phyloP scores from a whole-genome alignment of 805 yeast species.

The Kodamaea fukazawae region DNA sequence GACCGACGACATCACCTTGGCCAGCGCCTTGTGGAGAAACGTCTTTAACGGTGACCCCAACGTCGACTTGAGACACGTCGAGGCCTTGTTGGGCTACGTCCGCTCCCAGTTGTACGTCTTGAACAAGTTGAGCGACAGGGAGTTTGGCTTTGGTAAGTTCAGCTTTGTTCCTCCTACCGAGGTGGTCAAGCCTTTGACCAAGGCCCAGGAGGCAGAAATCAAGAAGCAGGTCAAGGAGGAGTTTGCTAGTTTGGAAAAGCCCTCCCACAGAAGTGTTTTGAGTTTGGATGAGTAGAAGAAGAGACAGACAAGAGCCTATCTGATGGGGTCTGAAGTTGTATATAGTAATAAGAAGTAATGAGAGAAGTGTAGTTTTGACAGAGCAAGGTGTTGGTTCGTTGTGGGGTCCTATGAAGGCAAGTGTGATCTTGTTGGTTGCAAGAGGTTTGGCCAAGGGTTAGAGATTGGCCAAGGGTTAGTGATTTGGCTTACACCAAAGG shows the following conservation, averaged over 20 bases:
- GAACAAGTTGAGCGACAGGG: slow-evolving; percentile 82
- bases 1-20: slow-evolving; percentile 74
- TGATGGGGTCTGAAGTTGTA: not conserved
- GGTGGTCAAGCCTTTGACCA: slow-evolving; percentile 68
- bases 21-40: slow-evolving; percentile 86
- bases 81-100: slow-evolving; percentile 84
- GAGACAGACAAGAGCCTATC: not conserved
- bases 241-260: slow-evolving; percentile 53
- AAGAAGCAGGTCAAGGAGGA: slow-evolving; percentile 48
- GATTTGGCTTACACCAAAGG: too few species aligned
- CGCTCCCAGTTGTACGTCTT: slow-evolving; percentile 87
- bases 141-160: slow-evolving; percentile 89
- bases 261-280: slow-evolving; percentile 53
- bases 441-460: too few species aligned
- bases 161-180: slow-evolving; percentile 79
- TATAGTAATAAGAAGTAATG: not conserved
- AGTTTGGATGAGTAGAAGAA: slow-evolving; percentile 43
- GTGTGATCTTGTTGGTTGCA: too few species aligned
- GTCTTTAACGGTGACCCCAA: slow-evolving; percentile 81
- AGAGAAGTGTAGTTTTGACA: not conserved
- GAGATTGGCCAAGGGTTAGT: too few species aligned
- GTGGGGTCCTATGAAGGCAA: too few species aligned
- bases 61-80: slow-evolving; percentile 78
- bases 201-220: slow-evolving; percentile 58
- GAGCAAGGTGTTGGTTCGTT: not conserved